phyloP scores from a whole-genome alignment of 2,329 filamentous ascomycete genomes.

The Fusarium subtropicale region DNA sequence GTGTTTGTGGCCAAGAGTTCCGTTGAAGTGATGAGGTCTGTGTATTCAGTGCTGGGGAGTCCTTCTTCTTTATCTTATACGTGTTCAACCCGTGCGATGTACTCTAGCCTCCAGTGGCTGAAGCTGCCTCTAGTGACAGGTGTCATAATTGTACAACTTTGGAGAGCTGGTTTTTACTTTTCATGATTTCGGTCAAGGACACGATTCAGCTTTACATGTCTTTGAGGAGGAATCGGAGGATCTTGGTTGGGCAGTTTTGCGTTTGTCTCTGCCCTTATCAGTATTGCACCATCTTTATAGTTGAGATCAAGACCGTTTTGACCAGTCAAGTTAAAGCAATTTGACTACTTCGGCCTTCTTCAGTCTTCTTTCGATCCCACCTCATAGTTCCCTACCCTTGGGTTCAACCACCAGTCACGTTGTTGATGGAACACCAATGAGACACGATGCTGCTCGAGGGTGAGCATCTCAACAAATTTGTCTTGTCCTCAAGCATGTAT shows the following conservation, averaged over 20 bases:
- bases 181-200: too few species aligned
- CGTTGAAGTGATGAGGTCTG: background rate
- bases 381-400: background rate
- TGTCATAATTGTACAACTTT: too few species aligned
- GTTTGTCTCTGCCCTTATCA: background rate
- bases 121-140: background rate
- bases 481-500: background rate
- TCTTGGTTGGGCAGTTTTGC: too few species aligned
- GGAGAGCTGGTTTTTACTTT: too few species aligned
- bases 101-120: background rate
- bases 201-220: background rate
- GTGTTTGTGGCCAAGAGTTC: background rate
- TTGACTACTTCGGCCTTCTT: background rate
- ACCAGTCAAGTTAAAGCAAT: background rate
- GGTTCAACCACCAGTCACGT: background rate
- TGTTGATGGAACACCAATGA: background rate
- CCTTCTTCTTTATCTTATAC: background rate
- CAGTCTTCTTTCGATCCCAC: background rate
- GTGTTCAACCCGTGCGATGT: background rate
- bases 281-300: background rate
- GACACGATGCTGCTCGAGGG: background rate
- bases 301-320: background rate
- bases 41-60: background rate
- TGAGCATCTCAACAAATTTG: background rate
- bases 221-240: background rate